phyloP scores from a whole-genome alignment of 768 basidiomycete species.

The Mycena olivaceomarginata region DNA sequence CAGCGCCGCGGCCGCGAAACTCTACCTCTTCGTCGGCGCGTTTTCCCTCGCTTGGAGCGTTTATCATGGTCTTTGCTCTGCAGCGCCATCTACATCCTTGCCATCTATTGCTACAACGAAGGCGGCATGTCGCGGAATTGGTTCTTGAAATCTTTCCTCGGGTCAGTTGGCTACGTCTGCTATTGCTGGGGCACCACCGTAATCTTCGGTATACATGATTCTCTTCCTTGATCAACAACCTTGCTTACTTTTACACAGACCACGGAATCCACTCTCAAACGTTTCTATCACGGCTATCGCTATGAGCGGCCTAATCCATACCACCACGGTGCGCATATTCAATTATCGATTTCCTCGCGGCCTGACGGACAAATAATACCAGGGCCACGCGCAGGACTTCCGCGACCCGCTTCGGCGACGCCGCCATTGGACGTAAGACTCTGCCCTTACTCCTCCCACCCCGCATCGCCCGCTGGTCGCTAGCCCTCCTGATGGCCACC shows the following conservation, averaged over 20 bases:
- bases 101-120: constrained; percentile 49
- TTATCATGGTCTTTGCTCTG: constrained; percentile 35
- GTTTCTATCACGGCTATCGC: constrained; percentile 49
- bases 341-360: background rate
- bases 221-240: background rate
- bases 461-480: constrained; percentile 46
- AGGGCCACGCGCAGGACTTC: constrained; percentile 50
- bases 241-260: constrained; percentile 23
- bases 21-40: constrained; percentile 39
- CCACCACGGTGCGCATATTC: constrained; percentile 55
- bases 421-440: constrained; percentile 47
- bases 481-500: constrained; percentile 33
- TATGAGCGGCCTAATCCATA: constrained; percentile 56
- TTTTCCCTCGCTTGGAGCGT: constrained; percentile 38
- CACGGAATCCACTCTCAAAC: constrained; percentile 39
- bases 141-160: constrained; percentile 45
- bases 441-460: constrained; percentile 46
- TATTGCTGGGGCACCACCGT: constrained; percentile 49
- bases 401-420: constrained; percentile 47
- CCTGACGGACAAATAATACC: too few species aligned
- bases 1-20: constrained; percentile 31
- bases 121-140: constrained; percentile 36
- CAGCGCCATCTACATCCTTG: constrained; percentile 44
- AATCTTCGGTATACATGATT: constrained; percentile 41
- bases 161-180: constrained; percentile 45